These are phyloP conservation scores for Crithidia thermophila DNA, from an alignment of 208 protist genomes.

Conservation along the genomic window DNA sequence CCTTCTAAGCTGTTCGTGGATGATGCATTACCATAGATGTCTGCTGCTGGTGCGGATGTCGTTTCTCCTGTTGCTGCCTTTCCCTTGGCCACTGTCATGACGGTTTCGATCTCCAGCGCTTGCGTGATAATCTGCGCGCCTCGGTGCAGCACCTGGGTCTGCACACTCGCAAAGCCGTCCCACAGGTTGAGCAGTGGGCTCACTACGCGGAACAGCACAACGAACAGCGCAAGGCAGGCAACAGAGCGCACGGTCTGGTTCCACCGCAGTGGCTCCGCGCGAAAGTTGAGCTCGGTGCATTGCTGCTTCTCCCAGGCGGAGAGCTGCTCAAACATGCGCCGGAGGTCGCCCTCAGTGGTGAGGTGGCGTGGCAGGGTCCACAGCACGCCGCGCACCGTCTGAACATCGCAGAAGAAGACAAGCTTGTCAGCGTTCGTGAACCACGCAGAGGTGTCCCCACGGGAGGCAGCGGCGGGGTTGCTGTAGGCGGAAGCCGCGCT, in stretches of 20 bases:
- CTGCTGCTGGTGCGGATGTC: background rate
- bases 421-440: constrained; percentile 52
- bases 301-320: constrained; percentile 42
- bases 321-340: constrained; percentile 33
- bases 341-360: constrained; percentile 40
- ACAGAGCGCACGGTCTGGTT: constrained; percentile 41
- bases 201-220: constrained; percentile 47
- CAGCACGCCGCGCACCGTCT: constrained; percentile 42
- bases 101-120: constrained; percentile 42
- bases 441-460: constrained; percentile 17
- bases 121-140: constrained; percentile 35
- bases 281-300: constrained; percentile 70
- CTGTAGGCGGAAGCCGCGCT: background rate
- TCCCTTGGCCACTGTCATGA: constrained; percentile 36
- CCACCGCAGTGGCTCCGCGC: constrained; percentile 39
- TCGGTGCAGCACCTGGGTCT: constrained; percentile 39
- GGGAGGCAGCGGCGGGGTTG: background rate
- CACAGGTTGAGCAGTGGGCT: constrained; percentile 23
- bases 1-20: too few relatives aligned
- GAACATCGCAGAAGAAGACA: constrained; percentile 64
- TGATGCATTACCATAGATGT: too few relatives aligned
- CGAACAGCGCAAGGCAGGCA: constrained; percentile 48
- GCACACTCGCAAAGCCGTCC: constrained; percentile 7
- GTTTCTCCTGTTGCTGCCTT: background rate
- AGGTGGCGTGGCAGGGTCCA: constrained; percentile 35